Base-by-base conservation (phyloP, 257 asterid genomes). In the Solanum tarapatanum region DNA sequence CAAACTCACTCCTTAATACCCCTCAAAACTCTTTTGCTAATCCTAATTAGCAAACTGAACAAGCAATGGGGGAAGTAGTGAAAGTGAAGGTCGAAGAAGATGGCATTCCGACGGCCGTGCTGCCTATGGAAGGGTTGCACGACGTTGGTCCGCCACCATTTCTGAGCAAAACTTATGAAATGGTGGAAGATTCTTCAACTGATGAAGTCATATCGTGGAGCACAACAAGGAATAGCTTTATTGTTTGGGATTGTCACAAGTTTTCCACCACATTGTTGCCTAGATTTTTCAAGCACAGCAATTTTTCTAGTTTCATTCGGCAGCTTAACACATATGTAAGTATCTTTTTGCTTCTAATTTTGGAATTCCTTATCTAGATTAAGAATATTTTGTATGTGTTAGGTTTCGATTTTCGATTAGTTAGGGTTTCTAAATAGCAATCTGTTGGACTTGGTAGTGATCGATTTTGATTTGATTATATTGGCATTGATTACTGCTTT, bases 251-350 rank as follows among this genome's bases (percentile, higher is more conserved):
- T 86, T 91, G 92, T 45, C 94, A 92, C 43, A 76, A 80, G 48
- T 95, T 97, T 69, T 95, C 99, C 21, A 90, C 95, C n/a, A 82
- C 94, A 89, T 90, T 97, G 92, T 94, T 97, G 30, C 99, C 99
- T 8, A 93, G 66, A 88, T 90, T 92, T 88, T 97, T 97, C 93
- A 97, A 96, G 94, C 99, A 97, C 89, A 89, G 90, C 36, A 97
- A 97, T 87, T 97, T 97, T 91, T 96, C 99, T 26, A 97, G 99
- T 91, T 97, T 97, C 92, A 87, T 97, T 73, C 97, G 99, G 7
- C 99, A 97, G 97, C 99, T 97, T 80, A 97, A 97, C 87, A 96
- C 99, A 4, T 96, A 97, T 92, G 99, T 97, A 92, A 93, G 98
- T 94, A 37, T 73, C 41, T 35, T 33, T 33, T 8, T 79, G 17